Evolutionary conservation across 208 protist species (phyloP).

Genomic region (Trypanosoma grayi): DNA sequence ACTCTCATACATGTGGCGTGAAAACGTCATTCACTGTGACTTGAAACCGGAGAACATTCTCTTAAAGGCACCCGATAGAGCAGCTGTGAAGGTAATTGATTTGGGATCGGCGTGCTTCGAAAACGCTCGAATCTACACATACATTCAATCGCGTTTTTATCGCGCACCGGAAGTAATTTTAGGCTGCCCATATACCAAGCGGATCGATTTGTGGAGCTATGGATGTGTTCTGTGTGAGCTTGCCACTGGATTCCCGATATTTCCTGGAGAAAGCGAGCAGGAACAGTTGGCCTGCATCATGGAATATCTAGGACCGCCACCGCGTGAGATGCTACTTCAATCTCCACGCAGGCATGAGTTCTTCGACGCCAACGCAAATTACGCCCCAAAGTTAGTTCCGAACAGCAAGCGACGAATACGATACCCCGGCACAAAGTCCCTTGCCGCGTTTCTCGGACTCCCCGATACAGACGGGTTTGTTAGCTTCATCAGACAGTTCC

Average conservation of each 20-base stretch:
- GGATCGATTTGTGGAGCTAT: conserved; percentile 94
- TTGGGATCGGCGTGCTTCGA: conserved; percentile 97
- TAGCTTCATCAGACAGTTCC: conserved; percentile 63
- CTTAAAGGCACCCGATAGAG: conserved; percentile 56
- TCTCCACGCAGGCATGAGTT: conserved; percentile 44
- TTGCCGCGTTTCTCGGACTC: conserved; percentile 57
- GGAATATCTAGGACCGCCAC: conserved; percentile 84
- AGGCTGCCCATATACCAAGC: conserved; percentile 59
- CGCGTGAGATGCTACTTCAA: conserved; percentile 33
- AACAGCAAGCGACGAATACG: conserved; percentile 37
- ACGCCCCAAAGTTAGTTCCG: conserved; percentile 37
- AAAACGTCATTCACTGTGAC: conserved; percentile 95
- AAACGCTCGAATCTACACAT: conserved; percentile 85
- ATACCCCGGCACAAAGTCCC: conserved; percentile 41
- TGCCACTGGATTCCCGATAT: conserved; percentile 89
- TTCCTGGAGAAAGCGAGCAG: conserved; percentile 83
- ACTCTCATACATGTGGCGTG: conserved; percentile 70
- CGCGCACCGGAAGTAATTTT: conserved; percentile 90
- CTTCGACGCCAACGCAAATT: conserved; percentile 35
- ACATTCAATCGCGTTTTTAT: conserved; percentile 93
- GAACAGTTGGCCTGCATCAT: conserved; percentile 87
- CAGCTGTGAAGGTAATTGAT: conserved; percentile 96
- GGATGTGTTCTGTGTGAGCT: conserved; percentile 93
- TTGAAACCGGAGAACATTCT: conserved; percentile 98
- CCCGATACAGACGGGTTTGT: conserved; percentile 57